Evolutionary conservation across 75 land plant genomes (phyloP).

Genomic region (Pseudotsuga menziesii): DNA sequence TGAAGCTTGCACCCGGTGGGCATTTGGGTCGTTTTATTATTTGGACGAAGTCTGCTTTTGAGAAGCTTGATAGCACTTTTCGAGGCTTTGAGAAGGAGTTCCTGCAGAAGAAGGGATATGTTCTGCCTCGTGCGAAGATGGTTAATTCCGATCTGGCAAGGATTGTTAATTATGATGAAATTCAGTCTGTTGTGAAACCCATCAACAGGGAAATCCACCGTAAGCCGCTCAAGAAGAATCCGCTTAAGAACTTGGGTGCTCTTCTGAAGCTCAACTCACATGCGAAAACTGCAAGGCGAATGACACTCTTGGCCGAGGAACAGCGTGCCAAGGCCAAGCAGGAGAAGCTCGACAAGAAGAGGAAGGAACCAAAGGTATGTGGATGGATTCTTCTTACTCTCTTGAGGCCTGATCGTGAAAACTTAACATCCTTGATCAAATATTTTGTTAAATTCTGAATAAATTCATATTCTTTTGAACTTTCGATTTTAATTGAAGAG

Average conservation of each 20-base stretch:
- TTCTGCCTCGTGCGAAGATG: conserved; percentile 76
- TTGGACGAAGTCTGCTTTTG: conserved; percentile 88
- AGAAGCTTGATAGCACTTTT: conserved; percentile 73
- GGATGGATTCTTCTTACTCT: not conserved
- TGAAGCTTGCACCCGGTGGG: conserved; percentile 89
- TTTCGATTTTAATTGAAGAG: too few relatives aligned
- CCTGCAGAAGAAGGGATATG: conserved; percentile 71
- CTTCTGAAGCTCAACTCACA: conserved; percentile 82
- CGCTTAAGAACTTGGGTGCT: conserved; percentile 68
- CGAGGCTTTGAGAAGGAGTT: conserved; percentile 61
- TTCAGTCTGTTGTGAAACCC: conserved; percentile 76
- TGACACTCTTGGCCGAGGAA: conserved; percentile 73
- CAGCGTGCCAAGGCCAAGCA: conserved; percentile 64
- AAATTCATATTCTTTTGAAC: too few relatives aligned
- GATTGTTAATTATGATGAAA: conserved; percentile 88
- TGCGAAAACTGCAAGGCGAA: conserved; percentile 83
- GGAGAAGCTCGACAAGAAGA: conserved; percentile 82
- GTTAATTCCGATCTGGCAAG: conserved; percentile 70
- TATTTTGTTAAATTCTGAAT: too few relatives aligned
- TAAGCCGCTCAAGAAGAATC: conserved; percentile 74
- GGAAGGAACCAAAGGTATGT: conserved; percentile 55
- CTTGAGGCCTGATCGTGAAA: too few relatives aligned
- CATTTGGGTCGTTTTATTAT: conserved; percentile 75
- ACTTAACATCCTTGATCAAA: too few relatives aligned
- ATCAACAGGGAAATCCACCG: conserved; percentile 65